These are phyloP conservation scores for Scopulariopsis brevicaulis DNA, from an alignment of 2,329 filamentous ascomycete genomes.

Conservation along the genomic window DNA sequence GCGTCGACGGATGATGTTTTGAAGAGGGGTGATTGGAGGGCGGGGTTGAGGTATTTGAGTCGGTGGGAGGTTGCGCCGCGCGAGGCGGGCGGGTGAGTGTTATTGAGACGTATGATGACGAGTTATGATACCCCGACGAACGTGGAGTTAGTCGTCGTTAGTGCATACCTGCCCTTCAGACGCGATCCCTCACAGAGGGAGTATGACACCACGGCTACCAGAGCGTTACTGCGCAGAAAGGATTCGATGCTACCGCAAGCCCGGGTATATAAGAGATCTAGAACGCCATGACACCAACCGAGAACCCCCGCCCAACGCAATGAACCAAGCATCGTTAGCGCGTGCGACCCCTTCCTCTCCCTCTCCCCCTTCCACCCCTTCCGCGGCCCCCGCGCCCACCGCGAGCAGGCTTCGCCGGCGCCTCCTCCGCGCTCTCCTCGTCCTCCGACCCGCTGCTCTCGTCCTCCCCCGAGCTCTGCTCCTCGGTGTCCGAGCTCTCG, in stretches of 20 bases:
- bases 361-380: conserved; percentile 18
- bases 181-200: background rate
- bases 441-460: conserved; percentile 14
- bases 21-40: conserved; percentile 25
- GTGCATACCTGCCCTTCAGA: background rate
- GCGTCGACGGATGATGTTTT: conserved; percentile 10
- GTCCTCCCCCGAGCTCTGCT: conserved; percentile 16
- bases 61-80: conserved; percentile 27
- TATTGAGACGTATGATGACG: background rate
- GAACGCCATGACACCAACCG: background rate
- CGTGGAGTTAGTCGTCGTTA: too few species aligned
- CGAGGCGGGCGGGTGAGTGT: background rate
- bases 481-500: conserved; percentile 12
- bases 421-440: conserved; percentile 22
- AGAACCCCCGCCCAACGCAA: background rate
- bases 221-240: background rate
- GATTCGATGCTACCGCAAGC: background rate
- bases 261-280: background rate
- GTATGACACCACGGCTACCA: background rate
- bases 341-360: conserved; percentile 17
- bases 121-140: background rate
- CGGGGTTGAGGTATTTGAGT: conserved; percentile 20
- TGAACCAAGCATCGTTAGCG: conserved; percentile 4
- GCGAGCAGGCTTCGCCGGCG: conserved; percentile 23
- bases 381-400: conserved; percentile 23